phyloP scores from a whole-genome alignment of 1,284 basidiomycete genomes.

The Trichosporon sp. region DNA sequence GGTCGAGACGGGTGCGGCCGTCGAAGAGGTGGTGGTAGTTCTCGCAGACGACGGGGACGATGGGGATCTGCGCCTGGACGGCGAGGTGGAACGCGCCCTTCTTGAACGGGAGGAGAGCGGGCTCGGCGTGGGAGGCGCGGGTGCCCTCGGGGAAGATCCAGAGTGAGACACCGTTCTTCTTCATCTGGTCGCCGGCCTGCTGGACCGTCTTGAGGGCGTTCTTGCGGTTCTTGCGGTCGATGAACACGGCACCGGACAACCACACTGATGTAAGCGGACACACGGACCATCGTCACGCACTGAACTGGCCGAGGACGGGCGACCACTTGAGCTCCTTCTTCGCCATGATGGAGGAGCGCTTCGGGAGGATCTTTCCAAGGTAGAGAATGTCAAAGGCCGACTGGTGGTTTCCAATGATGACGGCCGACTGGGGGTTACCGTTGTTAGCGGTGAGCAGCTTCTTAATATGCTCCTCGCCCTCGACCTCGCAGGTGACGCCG shows the following conservation, averaged over 20 bases:
- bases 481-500: conserved; percentile 69
- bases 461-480: conserved; percentile 75
- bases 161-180: conserved; percentile 62
- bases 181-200: conserved; percentile 77
- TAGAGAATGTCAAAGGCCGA: conserved; percentile 80
- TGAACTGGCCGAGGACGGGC: conserved; percentile 84
- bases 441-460: conserved; percentile 55
- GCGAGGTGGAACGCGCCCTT: conserved; percentile 98
- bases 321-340: conserved; percentile 86
- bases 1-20: conserved; percentile 69
- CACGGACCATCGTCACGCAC: conserved; percentile 29
- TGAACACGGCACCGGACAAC: conserved; percentile 86
- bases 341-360: conserved; percentile 79
- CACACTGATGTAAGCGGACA: conserved; percentile 55
- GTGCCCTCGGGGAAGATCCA: conserved; percentile 95
- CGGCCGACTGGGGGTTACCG: conserved; percentile 48
- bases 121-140: conserved; percentile 63
- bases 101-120: conserved; percentile 81
- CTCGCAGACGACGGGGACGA: conserved; percentile 87
- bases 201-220: conserved; percentile 71
- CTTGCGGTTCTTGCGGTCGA: conserved; percentile 77
- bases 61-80: conserved; percentile 72
- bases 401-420: conserved; percentile 90
- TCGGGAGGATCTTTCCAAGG: conserved; percentile 82
- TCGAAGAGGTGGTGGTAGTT: conserved; percentile 84